A percentile compares a stretch with the other conserved stretches of the same genome.
These are phyloP conservation scores for Populus alba DNA, from an alignment of 345 rosid genomes.

Conservation along the genomic window DNA sequence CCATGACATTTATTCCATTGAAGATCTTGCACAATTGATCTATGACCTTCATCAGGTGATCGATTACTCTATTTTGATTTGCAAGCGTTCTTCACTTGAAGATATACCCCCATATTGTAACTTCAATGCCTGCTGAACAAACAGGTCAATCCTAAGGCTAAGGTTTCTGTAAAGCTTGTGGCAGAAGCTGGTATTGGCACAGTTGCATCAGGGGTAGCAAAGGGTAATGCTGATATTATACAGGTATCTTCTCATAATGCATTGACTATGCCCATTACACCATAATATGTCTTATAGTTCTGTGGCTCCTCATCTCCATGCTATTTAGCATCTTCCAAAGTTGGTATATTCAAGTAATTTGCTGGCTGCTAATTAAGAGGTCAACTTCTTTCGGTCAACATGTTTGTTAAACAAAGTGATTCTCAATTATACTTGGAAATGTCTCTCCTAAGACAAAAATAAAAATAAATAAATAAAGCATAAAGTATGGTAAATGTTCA, in stretches of 20 bases:
- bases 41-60: slow-evolving; percentile 96
- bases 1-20: slow-evolving; percentile 95
- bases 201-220: slow-evolving; percentile 98
- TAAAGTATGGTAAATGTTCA: background rate
- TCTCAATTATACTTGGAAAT: background rate
- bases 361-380: background rate
- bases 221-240: slow-evolving; percentile 95
- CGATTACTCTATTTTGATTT: slow-evolving; percentile 19
- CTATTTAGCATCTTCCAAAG: background rate
- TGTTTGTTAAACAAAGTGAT: background rate
- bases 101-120: slow-evolving; percentile 5
- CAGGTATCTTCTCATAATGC: slow-evolving; percentile 52
- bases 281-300: background rate
- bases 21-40: slow-evolving; percentile 97
- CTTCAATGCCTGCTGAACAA: slow-evolving; percentile 15
- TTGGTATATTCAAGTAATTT: background rate
- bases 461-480: background rate
- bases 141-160: slow-evolving; percentile 93
- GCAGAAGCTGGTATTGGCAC: slow-evolving; percentile 99
- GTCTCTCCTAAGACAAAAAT: background rate
- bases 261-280: background rate
- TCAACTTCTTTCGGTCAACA: background rate
- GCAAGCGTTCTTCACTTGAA: background rate
- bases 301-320: background rate
- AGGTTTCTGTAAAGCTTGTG: slow-evolving; percentile 96